A percentile compares a stretch with the other conserved stretches of the same genome.
These are phyloP conservation scores for Taxawa tesnikishii DNA, from an alignment of 2,329 filamentous ascomycete genomes.

Conservation along the genomic window DNA sequence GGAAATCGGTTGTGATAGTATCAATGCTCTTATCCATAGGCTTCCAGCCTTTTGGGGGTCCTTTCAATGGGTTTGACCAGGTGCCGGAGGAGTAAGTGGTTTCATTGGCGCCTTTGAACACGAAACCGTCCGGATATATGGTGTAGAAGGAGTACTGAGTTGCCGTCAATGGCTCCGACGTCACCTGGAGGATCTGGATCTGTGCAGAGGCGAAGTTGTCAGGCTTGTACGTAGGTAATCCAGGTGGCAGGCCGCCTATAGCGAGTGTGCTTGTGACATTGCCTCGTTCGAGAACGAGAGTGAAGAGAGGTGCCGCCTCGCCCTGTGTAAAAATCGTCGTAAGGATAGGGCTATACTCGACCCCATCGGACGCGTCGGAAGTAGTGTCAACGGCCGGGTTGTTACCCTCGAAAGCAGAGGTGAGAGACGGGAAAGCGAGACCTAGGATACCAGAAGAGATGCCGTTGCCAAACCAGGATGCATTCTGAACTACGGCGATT, in stretches of 20 bases:
- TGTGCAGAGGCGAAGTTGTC: neutral
- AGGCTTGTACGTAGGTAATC: neutral
- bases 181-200: neutral
- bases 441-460: slow-evolving; percentile 37
- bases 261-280: slow-evolving; percentile 28
- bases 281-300: slow-evolving; percentile 31
- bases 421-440: slow-evolving; percentile 37
- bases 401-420: slow-evolving; percentile 24
- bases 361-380: slow-evolving; percentile 9
- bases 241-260: slow-evolving; percentile 34
- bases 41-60: neutral
- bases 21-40: neutral
- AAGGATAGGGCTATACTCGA: slow-evolving; percentile 37
- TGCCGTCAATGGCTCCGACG: neutral
- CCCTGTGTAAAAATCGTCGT: slow-evolving; percentile 34
- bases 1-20: neutral
- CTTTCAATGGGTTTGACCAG: neutral
- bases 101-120: neutral
- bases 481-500: slow-evolving; percentile 30
- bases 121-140: slow-evolving; percentile 10
- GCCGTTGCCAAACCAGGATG: slow-evolving; percentile 20
- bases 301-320: slow-evolving; percentile 34
- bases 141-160: slow-evolving; percentile 20
- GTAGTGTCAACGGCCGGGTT: slow-evolving; percentile 12
- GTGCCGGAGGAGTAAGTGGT: neutral